Evolutionary conservation across 140 eudicot genomes (phyloP).

Genomic region (Cichorium intybus): DNA sequence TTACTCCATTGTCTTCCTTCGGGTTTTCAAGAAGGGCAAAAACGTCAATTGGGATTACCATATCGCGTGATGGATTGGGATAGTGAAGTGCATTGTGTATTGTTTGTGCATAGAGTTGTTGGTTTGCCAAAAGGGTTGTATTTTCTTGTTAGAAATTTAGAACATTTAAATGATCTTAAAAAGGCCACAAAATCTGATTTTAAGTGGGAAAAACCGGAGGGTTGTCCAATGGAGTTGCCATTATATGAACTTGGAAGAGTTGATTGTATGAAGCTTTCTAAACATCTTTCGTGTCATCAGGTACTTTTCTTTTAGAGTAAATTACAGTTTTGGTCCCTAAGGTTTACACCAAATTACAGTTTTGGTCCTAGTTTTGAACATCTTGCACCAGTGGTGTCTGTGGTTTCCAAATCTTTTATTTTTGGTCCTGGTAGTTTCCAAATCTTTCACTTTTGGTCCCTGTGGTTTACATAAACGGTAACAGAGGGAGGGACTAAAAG

Average conservation of each 20-base stretch:
- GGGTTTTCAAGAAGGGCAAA: constrained; percentile 53
- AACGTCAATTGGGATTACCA: constrained; percentile 66
- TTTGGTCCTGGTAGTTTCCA: no score
- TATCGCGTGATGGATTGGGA: constrained; percentile 87
- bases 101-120: constrained; percentile 89
- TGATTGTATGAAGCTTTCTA: constrained; percentile 61
- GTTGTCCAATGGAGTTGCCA: constrained; percentile 80
- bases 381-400: no score
- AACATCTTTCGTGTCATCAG: constrained; percentile 89
- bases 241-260: constrained; percentile 69
- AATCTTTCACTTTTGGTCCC: no score
- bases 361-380: no score
- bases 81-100: constrained; percentile 73
- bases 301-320: constrained; percentile 27
- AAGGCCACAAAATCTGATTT: constrained; percentile 56
- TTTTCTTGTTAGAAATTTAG: constrained; percentile 84
- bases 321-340: no score
- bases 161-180: constrained; percentile 64
- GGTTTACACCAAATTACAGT: no score
- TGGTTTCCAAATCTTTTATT: no score
- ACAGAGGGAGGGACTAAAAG: no score
- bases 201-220: constrained; percentile 87
- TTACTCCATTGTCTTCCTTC: constrained; percentile 88
- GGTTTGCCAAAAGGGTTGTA: constrained; percentile 85
- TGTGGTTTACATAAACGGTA: no score